Evolutionary conservation across 2,329 filamentous ascomycete species (phyloP), one percentile per base, ranked within the genome.

Genomic region (Neofusicoccum laricinum): DNA sequence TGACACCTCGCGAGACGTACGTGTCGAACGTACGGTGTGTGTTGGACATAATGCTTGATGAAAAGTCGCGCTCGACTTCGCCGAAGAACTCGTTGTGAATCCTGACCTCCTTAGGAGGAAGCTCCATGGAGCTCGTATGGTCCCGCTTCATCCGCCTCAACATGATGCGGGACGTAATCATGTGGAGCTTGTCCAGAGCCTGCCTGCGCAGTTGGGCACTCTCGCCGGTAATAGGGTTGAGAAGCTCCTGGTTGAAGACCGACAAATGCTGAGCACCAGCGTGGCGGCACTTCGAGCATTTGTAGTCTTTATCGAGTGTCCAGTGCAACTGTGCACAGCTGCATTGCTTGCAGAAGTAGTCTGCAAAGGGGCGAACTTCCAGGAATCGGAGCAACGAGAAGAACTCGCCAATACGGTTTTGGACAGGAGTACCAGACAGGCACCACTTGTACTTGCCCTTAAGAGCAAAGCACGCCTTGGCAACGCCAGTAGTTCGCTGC

Each of bases 341-440:
- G 73, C 95, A 99, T 64, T 87, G 84, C 74, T 94, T 95, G 83
- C 95, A 99, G 68, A 97, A 90, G 74, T 99, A 99, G 68, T 92
- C 93, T 7, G 94, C 90, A 75, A 97, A 98, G 0, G 94, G 94
- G 8, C 86, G 85, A 40, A 97, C 84, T 74, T 97, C 90, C 34
- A 99, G 85, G 77, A 99, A 99, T 2, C 95, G 90, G 64, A 99
- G 83, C 21, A 98, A 82, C 0, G 94, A 98, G 78, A 98, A 97
- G 76, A 97, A 96, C 75, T 98, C 94, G 72, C 95, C 94, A 68
- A 98, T 98, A 61, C 94, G 90, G 73, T 98, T 99, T 76, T 99
- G 95, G 1, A 99, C 87, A 0, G 95, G 95, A 1, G 95, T 99
- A 8, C 95, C 95, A 15, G 91, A 95, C 65, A 99, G 82, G 74